Evolutionary conservation across 129 eudicot genomes (phyloP), one percentile per base, ranked within the genome.

Genomic region (Flaveria sonorensis): DNA sequence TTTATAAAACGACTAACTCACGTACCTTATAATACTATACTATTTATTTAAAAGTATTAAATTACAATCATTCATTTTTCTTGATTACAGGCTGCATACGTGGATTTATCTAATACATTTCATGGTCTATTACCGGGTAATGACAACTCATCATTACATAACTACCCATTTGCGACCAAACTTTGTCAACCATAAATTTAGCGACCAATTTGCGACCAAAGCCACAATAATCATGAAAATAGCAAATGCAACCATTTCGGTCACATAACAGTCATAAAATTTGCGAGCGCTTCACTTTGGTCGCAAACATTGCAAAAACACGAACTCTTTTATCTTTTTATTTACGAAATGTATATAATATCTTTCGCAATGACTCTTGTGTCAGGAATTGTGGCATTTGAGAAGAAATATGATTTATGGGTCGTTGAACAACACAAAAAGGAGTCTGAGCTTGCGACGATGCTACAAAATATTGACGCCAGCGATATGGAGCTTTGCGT

Each of bases 321-420:
- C 19, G 30, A 24, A 43, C 10, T 62, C 45, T 76, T 32, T 12
- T 64, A 13, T 45, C 20, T 21, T 68, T 55, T 42, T 7, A 1
- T 13, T 56, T 15, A 16, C 14, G 9, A 21, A 36, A 30, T 9
- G 2, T 3, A 32, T 65, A 5, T 18, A 7, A 64, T 16, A 12
- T 26, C 36, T 79, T 52, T 80, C 7, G 48, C 12, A 23, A 52
- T 19, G 15, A 7, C 8, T 55, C 2, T 19, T 45, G 5, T 81
- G 39, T 10, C 3, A 89, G 98, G 90, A 55, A 77, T 90, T 53
- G 81, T 80, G 26, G 71, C 81, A 20, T 92, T 92, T 76, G 94
- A 86, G 83, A 80, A 84, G 78, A 90, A 85, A 73, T 92, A 92
- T 68, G 85, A 81, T 43, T 77, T 77, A 26, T 92, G 98, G 98